phyloP scores from a whole-genome alignment of 2,329 filamentous ascomycete genomes.

The Monilinia fructigena region DNA sequence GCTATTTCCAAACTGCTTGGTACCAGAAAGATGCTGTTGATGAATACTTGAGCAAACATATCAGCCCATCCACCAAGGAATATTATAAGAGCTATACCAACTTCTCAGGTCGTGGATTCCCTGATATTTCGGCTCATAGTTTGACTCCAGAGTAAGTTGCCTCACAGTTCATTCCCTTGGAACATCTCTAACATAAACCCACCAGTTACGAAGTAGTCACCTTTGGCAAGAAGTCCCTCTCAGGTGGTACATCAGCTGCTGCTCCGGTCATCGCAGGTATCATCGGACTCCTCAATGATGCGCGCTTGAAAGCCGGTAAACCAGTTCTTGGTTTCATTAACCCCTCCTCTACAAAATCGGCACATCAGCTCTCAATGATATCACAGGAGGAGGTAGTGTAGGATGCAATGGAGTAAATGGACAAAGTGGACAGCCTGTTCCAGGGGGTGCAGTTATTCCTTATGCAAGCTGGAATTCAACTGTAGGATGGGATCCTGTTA shows the following conservation, averaged over 20 bases:
- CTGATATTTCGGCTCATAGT: conserved; percentile 48
- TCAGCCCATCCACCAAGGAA: conserved; percentile 41
- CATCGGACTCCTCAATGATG: conserved; percentile 61
- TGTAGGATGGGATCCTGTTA: conserved; percentile 42
- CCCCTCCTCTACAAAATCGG: conserved; percentile 42
- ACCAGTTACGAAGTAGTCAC: conserved; percentile 27
- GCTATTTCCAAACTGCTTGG: conserved; percentile 47
- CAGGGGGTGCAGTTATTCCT: conserved; percentile 27
- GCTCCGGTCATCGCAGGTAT: conserved; percentile 56
- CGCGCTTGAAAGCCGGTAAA: conserved; percentile 51
- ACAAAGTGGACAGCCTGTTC: conserved; percentile 20
- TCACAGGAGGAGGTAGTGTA: conserved; percentile 41
- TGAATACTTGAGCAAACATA: conserved; percentile 43
- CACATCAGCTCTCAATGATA: conserved; percentile 42
- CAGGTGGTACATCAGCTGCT: conserved; percentile 53
- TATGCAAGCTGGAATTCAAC: conserved; percentile 35
- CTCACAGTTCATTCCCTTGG: not conserved
- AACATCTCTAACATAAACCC: not conserved
- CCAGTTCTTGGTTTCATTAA: conserved; percentile 45
- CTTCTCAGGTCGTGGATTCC: conserved; percentile 47
- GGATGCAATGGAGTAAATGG: conserved; percentile 40
- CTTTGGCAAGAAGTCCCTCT: conserved; percentile 28
- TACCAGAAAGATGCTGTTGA: conserved; percentile 49
- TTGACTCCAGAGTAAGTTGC: conserved; percentile 25
- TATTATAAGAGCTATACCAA: conserved; percentile 50